phyloP scores from a whole-genome alignment of 1,284 basidiomycete species.

The Polyporus tsugae region DNA sequence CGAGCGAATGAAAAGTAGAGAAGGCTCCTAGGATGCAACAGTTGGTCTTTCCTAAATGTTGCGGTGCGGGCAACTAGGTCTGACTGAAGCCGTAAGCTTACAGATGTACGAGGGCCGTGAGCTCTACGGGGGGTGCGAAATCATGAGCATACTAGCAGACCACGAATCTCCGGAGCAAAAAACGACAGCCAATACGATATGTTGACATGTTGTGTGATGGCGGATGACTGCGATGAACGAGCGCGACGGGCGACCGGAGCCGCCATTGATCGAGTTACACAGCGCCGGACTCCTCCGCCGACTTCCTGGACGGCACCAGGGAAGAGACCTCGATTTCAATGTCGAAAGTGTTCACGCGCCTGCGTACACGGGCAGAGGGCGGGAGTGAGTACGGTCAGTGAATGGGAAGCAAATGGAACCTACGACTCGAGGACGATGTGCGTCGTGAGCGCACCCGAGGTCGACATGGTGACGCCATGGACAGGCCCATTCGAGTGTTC shows the following conservation, averaged over 20 bases:
- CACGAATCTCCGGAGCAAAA: neutral
- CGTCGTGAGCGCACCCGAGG: constrained; percentile 24
- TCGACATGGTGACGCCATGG: constrained; percentile 4
- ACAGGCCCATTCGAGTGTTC: neutral
- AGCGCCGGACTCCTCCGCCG: neutral
- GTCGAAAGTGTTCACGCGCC: constrained; percentile 4
- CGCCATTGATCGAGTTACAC: neutral
- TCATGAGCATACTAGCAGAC: neutral
- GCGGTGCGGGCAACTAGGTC: neutral
- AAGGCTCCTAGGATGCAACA: neutral
- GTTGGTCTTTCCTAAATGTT: neutral
- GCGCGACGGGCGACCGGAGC: neutral
- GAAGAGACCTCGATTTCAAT: neutral
- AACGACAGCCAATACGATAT: neutral
- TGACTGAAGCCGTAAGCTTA: no score
- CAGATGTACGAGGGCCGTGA: no score
- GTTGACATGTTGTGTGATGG: neutral
- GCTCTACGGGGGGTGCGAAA: neutral
- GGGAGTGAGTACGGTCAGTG: neutral
- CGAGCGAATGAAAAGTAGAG: neutral
- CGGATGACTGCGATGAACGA: constrained; percentile 4
- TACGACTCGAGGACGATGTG: constrained; percentile 27
- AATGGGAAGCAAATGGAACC: neutral
- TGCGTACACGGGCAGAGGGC: neutral
- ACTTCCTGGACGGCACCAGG: neutral